phyloP scores from a whole-genome alignment of 2,329 filamentous ascomycete species.

The Colletotrichum agaves region DNA sequence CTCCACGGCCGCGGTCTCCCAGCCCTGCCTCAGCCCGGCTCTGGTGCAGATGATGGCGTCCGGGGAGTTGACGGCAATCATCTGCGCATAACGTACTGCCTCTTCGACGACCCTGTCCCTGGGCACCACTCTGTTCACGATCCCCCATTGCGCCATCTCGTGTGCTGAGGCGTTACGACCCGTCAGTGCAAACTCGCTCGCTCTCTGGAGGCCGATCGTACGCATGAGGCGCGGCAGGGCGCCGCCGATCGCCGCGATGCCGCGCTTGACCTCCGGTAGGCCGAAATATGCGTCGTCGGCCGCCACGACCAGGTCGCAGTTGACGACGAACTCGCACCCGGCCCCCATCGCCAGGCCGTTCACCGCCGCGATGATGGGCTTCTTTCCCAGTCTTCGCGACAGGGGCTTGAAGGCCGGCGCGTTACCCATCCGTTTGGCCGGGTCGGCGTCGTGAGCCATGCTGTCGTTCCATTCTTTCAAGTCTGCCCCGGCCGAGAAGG shows the following conservation, averaged over 20 bases:
- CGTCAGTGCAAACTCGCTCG: constrained; percentile 42
- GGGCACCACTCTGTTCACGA: constrained; percentile 40
- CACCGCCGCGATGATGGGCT: constrained; percentile 69
- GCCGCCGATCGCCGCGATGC: constrained; percentile 64
- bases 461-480: constrained; percentile 59
- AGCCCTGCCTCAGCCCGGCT: constrained; percentile 49
- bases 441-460: constrained; percentile 39
- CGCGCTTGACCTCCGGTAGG: constrained; percentile 64
- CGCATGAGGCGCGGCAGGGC: constrained; percentile 62
- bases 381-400: constrained; percentile 57
- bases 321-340: constrained; percentile 66
- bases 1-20: constrained; percentile 55
- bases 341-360: constrained; percentile 68
- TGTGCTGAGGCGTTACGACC: constrained; percentile 39
- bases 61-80: constrained; percentile 40
- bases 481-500: constrained; percentile 67
- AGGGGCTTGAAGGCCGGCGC: constrained; percentile 45
- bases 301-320: constrained; percentile 65
- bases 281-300: constrained; percentile 61
- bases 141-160: constrained; percentile 42
- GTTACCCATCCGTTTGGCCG: constrained; percentile 38
- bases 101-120: constrained; percentile 37
- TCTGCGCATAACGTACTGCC: constrained; percentile 37
- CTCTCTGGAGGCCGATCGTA: constrained; percentile 43
- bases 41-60: constrained; percentile 54